phyloP scores from a whole-genome alignment of 73 alveolate species.

The Paramecium pentaurelia region DNA sequence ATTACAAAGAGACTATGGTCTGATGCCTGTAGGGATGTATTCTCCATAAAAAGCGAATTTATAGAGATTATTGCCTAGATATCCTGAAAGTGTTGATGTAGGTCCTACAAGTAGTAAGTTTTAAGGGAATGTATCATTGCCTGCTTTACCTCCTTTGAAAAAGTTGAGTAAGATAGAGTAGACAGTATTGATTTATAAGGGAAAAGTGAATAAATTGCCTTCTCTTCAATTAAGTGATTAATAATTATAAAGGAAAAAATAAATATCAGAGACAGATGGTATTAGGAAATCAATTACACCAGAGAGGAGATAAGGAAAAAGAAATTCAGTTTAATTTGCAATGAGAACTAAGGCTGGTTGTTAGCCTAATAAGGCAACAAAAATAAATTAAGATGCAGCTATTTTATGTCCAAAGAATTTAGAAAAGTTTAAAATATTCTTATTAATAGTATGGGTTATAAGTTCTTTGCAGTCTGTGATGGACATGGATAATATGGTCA shows the following conservation, averaged over 20 bases:
- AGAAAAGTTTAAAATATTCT: background rate
- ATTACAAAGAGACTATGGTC: background rate
- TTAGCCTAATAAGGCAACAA: conserved; percentile 7
- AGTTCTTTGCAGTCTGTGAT: conserved; percentile 90
- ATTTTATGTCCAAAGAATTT: conserved; percentile 23
- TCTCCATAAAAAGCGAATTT: conserved; percentile 1
- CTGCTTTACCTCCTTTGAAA: conserved; percentile 5
- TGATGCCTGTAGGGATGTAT: background rate
- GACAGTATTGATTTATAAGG: conserved; percentile 37
- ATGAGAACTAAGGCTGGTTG: conserved; percentile 52
- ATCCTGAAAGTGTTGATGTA: conserved; percentile 37
- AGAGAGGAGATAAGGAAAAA: background rate
- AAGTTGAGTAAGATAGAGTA: background rate
- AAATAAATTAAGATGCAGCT: conserved; percentile 49
- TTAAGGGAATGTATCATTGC: background rate
- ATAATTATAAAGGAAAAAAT: background rate
- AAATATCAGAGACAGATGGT: background rate
- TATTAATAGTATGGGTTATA: background rate
- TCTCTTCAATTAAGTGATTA: background rate
- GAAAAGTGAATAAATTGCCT: background rate
- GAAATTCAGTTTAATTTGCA: background rate
- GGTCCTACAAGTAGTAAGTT: background rate
- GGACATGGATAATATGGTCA: conserved; percentile 98
- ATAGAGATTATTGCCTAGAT: background rate
- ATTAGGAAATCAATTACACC: conserved; percentile 35